Conservation (phyloP, 2,329 filamentous ascomycete genomes). For the Paraconiothyrium brasiliense region DNA sequence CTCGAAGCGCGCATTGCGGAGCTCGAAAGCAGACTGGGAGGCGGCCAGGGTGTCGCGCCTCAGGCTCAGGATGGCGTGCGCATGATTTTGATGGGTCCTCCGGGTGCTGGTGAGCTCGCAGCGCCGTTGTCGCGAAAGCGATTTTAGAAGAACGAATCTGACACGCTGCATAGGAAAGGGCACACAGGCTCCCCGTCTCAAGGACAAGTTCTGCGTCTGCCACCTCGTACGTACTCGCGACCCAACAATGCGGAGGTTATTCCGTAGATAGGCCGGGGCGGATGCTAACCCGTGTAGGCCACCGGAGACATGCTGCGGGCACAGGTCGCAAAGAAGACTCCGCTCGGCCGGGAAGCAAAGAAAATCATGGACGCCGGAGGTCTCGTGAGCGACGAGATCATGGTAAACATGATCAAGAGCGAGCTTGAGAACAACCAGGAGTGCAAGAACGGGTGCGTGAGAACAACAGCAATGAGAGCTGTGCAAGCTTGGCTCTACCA, state of each 20-base stretch:
- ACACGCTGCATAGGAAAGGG: slow-evolving; percentile 79
- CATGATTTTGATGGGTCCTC: slow-evolving; percentile 98
- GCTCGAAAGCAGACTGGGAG: slow-evolving; percentile 76
- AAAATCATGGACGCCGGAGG: slow-evolving; percentile 99
- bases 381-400: slow-evolving; percentile 97
- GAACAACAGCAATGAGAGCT: background rate
- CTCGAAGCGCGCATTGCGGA: slow-evolving; percentile 87
- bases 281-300: slow-evolving; percentile 67
- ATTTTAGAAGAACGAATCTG: slow-evolving; percentile 23
- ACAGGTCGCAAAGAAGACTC: slow-evolving; percentile 97
- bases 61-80: slow-evolving; percentile 73
- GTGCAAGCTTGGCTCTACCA: background rate
- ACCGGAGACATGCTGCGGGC: slow-evolving; percentile 99
- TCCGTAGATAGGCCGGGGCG: background rate
- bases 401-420: slow-evolving; percentile 99
- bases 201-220: slow-evolving; percentile 97
- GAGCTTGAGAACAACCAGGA: slow-evolving; percentile 94
- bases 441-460: slow-evolving; percentile 88
- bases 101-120: slow-evolving; percentile 83
- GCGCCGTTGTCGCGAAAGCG: slow-evolving; percentile 1
- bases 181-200: slow-evolving; percentile 97
- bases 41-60: slow-evolving; percentile 40
- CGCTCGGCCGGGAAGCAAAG: slow-evolving; percentile 94
- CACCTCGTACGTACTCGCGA: slow-evolving; percentile 76
- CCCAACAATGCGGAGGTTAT: background rate